These are phyloP conservation scores for Rubus parviflorus DNA, from an alignment of 306 rosid species.

Conservation along the genomic window DNA sequence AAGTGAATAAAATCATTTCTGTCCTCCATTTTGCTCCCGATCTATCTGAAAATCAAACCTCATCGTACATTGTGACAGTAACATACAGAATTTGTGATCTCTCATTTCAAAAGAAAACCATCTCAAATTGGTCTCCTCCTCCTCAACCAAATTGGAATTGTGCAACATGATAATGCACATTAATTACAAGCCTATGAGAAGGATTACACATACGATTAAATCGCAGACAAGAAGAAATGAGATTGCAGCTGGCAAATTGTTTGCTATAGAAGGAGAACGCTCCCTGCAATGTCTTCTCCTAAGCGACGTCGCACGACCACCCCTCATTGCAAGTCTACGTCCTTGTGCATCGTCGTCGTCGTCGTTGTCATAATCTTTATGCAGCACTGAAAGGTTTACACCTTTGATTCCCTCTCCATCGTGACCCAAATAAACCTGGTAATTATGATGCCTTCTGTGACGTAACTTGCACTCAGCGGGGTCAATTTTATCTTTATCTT, in stretches of 20 bases:
- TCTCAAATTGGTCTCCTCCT: too few species aligned
- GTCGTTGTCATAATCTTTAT: background rate
- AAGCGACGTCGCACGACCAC: background rate
- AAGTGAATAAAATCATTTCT: too few species aligned
- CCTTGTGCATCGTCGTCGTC: background rate
- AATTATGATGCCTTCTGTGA: background rate
- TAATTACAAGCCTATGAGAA: background rate
- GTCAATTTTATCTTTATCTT: background rate
- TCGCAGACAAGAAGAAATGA: background rate
- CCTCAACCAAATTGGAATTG: too few species aligned
- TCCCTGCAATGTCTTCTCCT: background rate
- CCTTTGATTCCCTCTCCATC: background rate
- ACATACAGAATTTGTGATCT: too few species aligned
- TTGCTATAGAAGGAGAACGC: too few species aligned
- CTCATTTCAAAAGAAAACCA: too few species aligned
- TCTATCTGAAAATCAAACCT: too few species aligned
- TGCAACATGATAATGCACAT: background rate
- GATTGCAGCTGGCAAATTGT: background rate
- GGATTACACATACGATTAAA: too few species aligned
- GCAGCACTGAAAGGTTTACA: background rate
- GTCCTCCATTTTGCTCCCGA: too few species aligned
- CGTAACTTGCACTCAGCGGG: background rate
- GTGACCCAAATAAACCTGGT: background rate
- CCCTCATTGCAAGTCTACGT: background rate
- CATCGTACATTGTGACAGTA: too few species aligned